Conservation (phyloP, 2,329 filamentous ascomycete species). For the Endoconidiophora polonica region DNA sequence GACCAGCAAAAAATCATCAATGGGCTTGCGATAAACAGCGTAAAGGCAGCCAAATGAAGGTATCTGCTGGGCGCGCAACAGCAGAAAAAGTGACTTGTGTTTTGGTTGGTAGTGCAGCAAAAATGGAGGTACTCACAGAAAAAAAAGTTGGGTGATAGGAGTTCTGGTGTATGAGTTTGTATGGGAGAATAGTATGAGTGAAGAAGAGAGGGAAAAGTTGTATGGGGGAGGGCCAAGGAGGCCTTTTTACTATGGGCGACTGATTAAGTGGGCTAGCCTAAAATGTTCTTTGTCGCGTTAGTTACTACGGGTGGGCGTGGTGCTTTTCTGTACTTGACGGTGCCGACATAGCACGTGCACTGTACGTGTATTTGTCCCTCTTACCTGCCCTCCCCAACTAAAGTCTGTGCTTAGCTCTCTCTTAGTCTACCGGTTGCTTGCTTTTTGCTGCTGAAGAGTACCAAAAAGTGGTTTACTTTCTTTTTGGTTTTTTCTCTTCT, state of each 20-base stretch:
- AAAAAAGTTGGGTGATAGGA: slow-evolving; percentile 21
- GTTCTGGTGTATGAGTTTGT: slow-evolving; percentile 36
- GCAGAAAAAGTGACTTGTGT: slow-evolving; percentile 17
- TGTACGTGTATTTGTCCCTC: slow-evolving; percentile 8
- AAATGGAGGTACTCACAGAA: slow-evolving; percentile 35
- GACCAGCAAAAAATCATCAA: background rate
- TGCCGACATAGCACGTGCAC: background rate
- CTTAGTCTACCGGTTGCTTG: background rate
- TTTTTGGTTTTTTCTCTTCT: background rate
- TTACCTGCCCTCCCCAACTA: background rate
- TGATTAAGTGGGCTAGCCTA: slow-evolving; percentile 33
- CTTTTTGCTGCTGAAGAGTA: too few relatives aligned
- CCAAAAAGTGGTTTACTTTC: too few relatives aligned
- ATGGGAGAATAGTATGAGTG: slow-evolving; percentile 45
- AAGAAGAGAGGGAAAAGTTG: slow-evolving; percentile 38
- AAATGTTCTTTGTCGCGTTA: slow-evolving; percentile 11
- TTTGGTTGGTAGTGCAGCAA: slow-evolving; percentile 17
- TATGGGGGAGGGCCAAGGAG: slow-evolving; percentile 37
- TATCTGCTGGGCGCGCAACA: background rate
- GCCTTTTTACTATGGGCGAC: slow-evolving; percentile 50
- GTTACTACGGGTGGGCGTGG: slow-evolving; percentile 4
- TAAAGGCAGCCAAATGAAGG: background rate
- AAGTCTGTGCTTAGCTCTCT: slow-evolving; percentile 3
- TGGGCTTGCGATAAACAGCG: slow-evolving; percentile 3
- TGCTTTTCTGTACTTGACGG: slow-evolving; percentile 14